Conservation (phyloP, 306 rosid species). For the Boehmeria nivea region DNA sequence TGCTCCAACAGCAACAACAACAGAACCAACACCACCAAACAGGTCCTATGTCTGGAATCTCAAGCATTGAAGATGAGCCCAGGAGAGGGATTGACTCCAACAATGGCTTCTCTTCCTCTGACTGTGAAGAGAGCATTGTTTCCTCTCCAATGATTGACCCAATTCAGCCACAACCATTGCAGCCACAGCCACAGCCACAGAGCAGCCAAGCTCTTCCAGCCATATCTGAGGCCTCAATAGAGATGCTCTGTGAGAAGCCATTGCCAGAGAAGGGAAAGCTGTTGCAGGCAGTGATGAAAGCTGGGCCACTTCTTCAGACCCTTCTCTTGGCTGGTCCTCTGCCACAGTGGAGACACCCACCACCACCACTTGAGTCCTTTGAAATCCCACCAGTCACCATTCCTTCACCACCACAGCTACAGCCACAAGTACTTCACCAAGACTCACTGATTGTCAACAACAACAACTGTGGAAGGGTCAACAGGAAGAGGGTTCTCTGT, state of each 20-base stretch:
- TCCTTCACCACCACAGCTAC: conserved; percentile 45
- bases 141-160: too few species aligned
- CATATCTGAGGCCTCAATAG: conserved; percentile 36
- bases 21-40: conserved; percentile 41
- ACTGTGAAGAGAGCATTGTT: conserved; percentile 97
- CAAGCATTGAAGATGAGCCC: conserved; percentile 92
- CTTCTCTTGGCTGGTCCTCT: conserved; percentile 93
- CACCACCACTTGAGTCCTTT: conserved; percentile 84
- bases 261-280: conserved; percentile 97
- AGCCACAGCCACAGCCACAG: background rate
- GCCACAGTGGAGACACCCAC: conserved; percentile 99
- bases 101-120: conserved; percentile 76
- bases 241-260: conserved; percentile 49
- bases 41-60: conserved; percentile 73
- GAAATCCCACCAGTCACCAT: conserved; percentile 89
- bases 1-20: conserved; percentile 33
- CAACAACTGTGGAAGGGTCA: conserved; percentile 47
- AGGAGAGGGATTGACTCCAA: conserved; percentile 71
- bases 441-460: conserved; percentile 37
- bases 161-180: conserved; percentile 26
- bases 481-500: conserved; percentile 59
- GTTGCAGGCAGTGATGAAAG: conserved; percentile 94
- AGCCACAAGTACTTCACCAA: conserved; percentile 30
- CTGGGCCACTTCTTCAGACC: conserved; percentile 90
- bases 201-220: background rate